phyloP scores from a whole-genome alignment of 495 filamentous ascomycete genomes.

The Neurospora intermedia region DNA sequence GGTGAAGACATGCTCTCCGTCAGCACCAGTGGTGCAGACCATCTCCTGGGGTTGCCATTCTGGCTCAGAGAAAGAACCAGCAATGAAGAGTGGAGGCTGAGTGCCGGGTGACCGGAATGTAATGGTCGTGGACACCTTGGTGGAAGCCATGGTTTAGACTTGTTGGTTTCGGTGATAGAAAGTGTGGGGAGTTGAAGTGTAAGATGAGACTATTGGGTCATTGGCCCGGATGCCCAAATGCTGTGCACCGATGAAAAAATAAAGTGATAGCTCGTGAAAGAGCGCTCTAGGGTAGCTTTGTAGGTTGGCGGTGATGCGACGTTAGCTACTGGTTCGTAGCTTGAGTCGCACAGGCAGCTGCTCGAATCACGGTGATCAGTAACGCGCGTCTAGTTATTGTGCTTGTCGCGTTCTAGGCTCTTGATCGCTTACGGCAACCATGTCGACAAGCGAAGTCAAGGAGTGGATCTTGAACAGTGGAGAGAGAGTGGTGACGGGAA shows the following conservation, averaged over 20 bases:
- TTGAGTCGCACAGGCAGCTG: neutral
- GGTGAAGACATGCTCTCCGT: conserved; percentile 32
- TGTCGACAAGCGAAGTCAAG: neutral
- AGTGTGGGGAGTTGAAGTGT: neutral
- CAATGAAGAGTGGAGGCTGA: conserved; percentile 51
- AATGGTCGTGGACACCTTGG: conserved; percentile 38
- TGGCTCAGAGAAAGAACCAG: conserved; percentile 53
- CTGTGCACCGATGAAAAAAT: conserved; percentile 2
- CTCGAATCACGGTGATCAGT: neutral
- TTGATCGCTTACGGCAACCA: neutral
- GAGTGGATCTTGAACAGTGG: neutral
- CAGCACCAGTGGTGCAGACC: conserved; percentile 31
- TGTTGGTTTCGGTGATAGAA: conserved; percentile 1
- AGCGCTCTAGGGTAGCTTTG: neutral
- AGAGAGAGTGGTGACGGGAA: neutral
- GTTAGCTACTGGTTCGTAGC: neutral
- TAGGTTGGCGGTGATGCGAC: neutral
- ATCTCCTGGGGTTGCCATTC: conserved; percentile 55
- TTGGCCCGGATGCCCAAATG: conserved; percentile 1
- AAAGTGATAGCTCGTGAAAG: neutral
- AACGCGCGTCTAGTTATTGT: neutral
- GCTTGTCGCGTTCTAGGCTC: neutral
- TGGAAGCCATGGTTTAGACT: conserved; percentile 25
- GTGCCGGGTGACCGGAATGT: conserved; percentile 46
- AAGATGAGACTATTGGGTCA: neutral